Conservation (phyloP, 2,329 filamentous ascomycete species). For the Colletotrichum sp. region DNA sequence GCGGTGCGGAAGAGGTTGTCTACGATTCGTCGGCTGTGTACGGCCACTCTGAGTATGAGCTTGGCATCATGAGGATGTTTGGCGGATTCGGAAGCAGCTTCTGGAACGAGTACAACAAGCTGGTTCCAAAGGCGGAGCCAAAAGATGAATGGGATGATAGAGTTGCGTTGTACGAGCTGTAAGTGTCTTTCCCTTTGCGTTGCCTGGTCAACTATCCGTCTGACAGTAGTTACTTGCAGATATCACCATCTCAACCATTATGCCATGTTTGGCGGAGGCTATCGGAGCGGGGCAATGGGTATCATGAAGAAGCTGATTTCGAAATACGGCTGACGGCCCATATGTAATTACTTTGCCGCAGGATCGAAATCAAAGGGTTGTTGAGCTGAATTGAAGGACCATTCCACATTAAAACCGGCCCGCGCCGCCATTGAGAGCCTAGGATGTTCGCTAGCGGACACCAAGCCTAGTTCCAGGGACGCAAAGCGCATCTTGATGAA, state of each 20-base stretch:
- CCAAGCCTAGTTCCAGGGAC: background rate
- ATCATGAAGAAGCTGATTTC: constrained; percentile 78
- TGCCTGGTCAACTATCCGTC: constrained; percentile 4
- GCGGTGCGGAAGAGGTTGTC: constrained; percentile 73
- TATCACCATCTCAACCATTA: constrained; percentile 93
- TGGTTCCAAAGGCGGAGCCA: constrained; percentile 83
- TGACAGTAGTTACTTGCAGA: constrained; percentile 43
- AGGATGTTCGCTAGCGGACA: background rate
- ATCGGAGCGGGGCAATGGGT: constrained; percentile 74
- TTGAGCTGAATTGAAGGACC: background rate
- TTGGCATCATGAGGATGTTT: constrained; percentile 97
- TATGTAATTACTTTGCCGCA: background rate
- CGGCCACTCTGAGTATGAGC: constrained; percentile 86
- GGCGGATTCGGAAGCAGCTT: constrained; percentile 80
- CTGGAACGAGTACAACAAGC: constrained; percentile 75
- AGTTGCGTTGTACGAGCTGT: constrained; percentile 81
- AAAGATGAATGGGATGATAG: constrained; percentile 85
- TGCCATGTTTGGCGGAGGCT: constrained; percentile 82
- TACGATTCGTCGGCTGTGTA: constrained; percentile 85
- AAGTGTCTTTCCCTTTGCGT: constrained; percentile 39
- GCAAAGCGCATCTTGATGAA: background rate
- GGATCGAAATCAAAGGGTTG: background rate
- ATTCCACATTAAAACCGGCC: constrained; percentile 9
- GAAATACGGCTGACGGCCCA: constrained; percentile 65
- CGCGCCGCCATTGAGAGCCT: constrained; percentile 8